These are phyloP conservation scores for Trichoderma hamatum DNA, from an alignment of 2,329 filamentous ascomycete genomes.

Conservation along the genomic window DNA sequence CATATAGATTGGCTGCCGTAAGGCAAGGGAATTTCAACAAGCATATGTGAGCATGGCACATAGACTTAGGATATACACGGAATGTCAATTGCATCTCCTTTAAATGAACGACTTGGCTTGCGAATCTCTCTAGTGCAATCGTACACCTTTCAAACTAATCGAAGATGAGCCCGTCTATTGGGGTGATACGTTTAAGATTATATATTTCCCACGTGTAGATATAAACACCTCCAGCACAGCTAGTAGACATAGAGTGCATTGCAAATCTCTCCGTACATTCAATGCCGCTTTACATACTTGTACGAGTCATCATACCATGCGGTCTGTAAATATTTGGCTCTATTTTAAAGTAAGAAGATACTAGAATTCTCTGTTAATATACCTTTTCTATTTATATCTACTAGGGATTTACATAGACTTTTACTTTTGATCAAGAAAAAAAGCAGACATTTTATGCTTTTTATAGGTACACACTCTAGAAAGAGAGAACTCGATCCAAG, in stretches of 20 bases:
- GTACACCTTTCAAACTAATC: background rate
- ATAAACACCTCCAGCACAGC: no score
- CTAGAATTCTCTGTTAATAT: no score
- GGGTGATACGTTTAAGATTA: no score
- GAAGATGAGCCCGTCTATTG: background rate
- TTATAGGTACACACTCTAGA: background rate
- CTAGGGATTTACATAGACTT: no score
- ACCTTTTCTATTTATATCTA: no score
- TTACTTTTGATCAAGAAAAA: background rate
- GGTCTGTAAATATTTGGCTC: no score
- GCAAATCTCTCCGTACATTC: no score
- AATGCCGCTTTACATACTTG: no score
- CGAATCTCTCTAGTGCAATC: background rate
- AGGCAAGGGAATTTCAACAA: slow-evolving; percentile 4
- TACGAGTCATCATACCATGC: no score
- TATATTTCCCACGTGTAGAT: no score
- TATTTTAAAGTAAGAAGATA: no score
- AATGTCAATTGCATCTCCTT: background rate
- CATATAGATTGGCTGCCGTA: slow-evolving; percentile 18
- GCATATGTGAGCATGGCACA: slow-evolving; percentile 10
- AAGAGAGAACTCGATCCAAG: background rate
- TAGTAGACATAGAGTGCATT: no score
- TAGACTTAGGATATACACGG: slow-evolving; percentile 14
- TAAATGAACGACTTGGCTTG: background rate
- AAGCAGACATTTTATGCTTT: background rate